phyloP scores from a whole-genome alignment of 176 grass and related monocot species.

The Bolboschoenus planiculmis region DNA sequence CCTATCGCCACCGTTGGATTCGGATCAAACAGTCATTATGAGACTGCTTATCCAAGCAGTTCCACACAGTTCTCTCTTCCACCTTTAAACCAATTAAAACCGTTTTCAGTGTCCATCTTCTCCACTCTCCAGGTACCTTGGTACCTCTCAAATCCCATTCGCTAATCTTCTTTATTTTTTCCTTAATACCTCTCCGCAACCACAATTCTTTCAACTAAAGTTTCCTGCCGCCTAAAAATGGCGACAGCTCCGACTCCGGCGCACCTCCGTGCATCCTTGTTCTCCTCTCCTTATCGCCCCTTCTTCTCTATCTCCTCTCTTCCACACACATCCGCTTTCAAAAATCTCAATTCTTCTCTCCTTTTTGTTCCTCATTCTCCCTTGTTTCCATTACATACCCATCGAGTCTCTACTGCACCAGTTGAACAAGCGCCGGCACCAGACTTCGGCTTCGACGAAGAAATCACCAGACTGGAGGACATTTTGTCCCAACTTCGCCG shows the following conservation, averaged over 20 bases:
- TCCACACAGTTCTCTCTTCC: background rate
- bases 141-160: slow-evolving; percentile 22
- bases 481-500: slow-evolving; percentile 32
- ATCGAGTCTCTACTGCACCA: slow-evolving; percentile 37
- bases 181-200: background rate
- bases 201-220: background rate
- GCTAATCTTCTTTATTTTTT: background rate
- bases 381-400: slow-evolving; percentile 21
- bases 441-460: slow-evolving; percentile 46
- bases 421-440: slow-evolving; percentile 33
- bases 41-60: slow-evolving; percentile 3
- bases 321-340: slow-evolving; percentile 4
- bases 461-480: slow-evolving; percentile 47
- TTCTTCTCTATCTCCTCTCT: background rate
- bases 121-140: slow-evolving; percentile 21
- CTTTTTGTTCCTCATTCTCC: slow-evolving; percentile 34
- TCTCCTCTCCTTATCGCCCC: slow-evolving; percentile 13
- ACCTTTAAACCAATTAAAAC: background rate
- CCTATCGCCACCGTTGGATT: background rate
- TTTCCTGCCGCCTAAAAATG: background rate
- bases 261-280: slow-evolving; percentile 6
- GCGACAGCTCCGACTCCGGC: background rate
- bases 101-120: background rate
- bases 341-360: slow-evolving; percentile 4
- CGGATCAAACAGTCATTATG: background rate